Percentiles rank a stretch among this genome's conserved stretches.
Conservation (phyloP, 495 filamentous ascomycete genomes). For the Xylaria bambusicola region DNA sequence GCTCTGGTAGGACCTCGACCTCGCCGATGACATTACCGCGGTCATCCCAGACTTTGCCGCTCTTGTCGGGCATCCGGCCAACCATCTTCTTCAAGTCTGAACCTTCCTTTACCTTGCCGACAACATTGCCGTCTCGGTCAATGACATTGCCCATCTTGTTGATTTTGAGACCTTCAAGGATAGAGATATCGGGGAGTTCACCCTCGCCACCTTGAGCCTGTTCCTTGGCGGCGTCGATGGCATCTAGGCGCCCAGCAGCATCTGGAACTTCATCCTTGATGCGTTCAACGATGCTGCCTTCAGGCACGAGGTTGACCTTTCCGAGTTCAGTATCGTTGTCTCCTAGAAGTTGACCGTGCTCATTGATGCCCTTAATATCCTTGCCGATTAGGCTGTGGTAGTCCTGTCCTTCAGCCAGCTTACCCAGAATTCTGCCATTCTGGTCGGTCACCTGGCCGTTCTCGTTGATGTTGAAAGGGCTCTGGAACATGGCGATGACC, state of each 20-base stretch:
- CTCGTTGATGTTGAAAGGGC: slow-evolving; percentile 52
- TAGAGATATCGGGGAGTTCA: slow-evolving; percentile 58
- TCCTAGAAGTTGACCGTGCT: slow-evolving; percentile 81
- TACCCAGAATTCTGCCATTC: slow-evolving; percentile 72
- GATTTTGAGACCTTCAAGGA: slow-evolving; percentile 64
- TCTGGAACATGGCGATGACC: slow-evolving; percentile 32
- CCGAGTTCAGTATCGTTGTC: slow-evolving; percentile 78
- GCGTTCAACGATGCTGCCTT: slow-evolving; percentile 59
- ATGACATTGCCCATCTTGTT: slow-evolving; percentile 83
- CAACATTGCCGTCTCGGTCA: slow-evolving; percentile 64
- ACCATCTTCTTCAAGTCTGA: slow-evolving; percentile 66
- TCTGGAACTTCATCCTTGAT: slow-evolving; percentile 61
- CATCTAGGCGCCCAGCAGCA: slow-evolving; percentile 38
- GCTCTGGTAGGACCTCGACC: slow-evolving; percentile 73
- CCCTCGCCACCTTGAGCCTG: slow-evolving; percentile 55
- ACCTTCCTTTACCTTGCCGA: slow-evolving; percentile 70
- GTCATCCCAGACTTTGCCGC: slow-evolving; percentile 76
- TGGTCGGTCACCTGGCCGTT: slow-evolving; percentile 67
- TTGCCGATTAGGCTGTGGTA: slow-evolving; percentile 69
- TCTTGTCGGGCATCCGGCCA: slow-evolving; percentile 66
- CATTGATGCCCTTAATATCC: slow-evolving; percentile 75
- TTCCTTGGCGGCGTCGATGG: slow-evolving; percentile 59
- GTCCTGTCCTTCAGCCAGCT: slow-evolving; percentile 67
- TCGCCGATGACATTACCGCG: slow-evolving; percentile 72
- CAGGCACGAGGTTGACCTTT: slow-evolving; percentile 73